Evolutionary conservation across 1,284 basidiomycete genomes (phyloP).

Genomic region (Tremellales sp.): DNA sequence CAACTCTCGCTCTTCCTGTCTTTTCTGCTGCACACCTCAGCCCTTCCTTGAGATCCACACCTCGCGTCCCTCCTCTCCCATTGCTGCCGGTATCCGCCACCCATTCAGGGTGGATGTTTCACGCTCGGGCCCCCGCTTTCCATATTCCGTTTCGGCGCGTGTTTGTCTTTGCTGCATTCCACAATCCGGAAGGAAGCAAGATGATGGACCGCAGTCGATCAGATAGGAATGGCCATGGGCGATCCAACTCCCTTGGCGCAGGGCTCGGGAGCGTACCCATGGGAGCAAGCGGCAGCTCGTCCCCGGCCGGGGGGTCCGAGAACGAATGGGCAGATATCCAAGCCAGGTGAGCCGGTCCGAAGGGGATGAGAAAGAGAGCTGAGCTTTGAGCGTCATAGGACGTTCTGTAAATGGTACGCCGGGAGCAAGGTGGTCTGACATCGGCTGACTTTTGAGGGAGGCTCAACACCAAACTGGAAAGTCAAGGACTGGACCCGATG

Average conservation of each 20-base stretch:
- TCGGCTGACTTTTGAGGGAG: constrained; percentile 49
- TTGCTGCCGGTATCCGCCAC: no score
- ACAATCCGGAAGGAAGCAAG: no score
- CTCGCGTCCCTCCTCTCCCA: no score
- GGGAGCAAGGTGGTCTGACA: neutral
- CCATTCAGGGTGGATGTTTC: no score
- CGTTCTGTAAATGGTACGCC: constrained; percentile 47
- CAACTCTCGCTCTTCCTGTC: no score
- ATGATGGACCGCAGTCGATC: constrained; percentile 1
- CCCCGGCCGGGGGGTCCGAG: constrained; percentile 48
- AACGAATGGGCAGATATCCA: constrained; percentile 68
- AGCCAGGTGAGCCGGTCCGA: constrained; percentile 27
- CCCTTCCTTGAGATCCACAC: no score
- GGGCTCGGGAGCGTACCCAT: constrained; percentile 14
- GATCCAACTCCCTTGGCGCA: constrained; percentile 1
- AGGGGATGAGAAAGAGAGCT: constrained; percentile 1
- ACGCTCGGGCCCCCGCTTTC: no score
- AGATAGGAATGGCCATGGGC: neutral
- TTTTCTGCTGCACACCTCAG: no score
- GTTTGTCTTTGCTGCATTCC: no score
- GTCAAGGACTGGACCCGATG: constrained; percentile 83
- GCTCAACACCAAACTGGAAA: constrained; percentile 93
- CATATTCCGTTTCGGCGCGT: no score
- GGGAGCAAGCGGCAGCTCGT: constrained; percentile 13
- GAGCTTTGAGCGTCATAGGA: constrained; percentile 19